Base-by-base conservation (phyloP, 495 filamentous ascomycete species). In the Penicillium roqueforti region DNA sequence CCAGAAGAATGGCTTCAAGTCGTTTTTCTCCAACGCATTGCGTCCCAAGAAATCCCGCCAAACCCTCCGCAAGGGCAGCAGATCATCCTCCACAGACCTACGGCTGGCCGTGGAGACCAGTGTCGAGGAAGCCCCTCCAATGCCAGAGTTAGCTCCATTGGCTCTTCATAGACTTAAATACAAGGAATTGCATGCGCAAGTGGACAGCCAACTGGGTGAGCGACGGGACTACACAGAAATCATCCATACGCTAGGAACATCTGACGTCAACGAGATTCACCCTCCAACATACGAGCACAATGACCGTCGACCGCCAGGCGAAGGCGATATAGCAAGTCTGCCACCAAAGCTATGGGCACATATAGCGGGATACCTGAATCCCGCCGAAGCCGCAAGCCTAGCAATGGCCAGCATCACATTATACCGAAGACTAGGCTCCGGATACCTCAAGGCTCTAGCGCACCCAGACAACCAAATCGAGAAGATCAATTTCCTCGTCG, bases 151-250 rank as follows among this genome's bases (percentile, higher is more conserved):
- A 3, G 66, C 74, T 13, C 73, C 73, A 1, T 59, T 76, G 31
- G 57, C 72, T 36, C 65, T 65, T 20, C 74, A 77, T 45, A 62
- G 69, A 37, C 47, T 61, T n/a, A 76, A 75, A 54, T 77, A 77
- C 56, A 56, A 52, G 40, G 52, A 62, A 9, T 25, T 59, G 1
- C 65, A 70, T 45, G 57, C 63, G 3, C 53, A 67, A 23, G 51
- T 73, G 6, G 75, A 81, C 48, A 66, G 65, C 1, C 76, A 81
- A 53, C 64, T 77, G n/a, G 78, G 78, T 6, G 78, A 81, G 52
- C 63, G 64, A 47, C 60, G 60, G 46, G 77, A 81, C 55, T 74
- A 77, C 43, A 80, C 78, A 0, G 66, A 69, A 10, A 71, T 79
- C 16, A 63, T 81, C 25, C 78, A 81, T 52, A 53, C 74, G 7